These are phyloP conservation scores for Pholiota conissans DNA, from an alignment of 768 basidiomycete genomes.

Conservation along the genomic window DNA sequence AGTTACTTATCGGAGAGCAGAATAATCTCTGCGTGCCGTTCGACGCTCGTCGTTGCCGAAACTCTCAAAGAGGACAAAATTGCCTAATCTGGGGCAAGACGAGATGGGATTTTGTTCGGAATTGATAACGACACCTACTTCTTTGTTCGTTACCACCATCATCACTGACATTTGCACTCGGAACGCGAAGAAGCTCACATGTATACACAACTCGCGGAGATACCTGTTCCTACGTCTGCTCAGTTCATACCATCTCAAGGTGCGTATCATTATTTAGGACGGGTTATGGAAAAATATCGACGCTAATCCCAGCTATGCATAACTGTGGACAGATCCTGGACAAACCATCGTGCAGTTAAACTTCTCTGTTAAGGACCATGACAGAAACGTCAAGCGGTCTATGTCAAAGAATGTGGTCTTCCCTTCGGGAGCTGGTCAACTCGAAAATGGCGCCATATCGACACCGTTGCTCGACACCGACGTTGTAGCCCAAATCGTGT, in stretches of 20 bases:
- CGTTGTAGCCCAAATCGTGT: constrained; percentile 39
- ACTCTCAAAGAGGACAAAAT: no score
- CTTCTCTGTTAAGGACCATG: constrained; percentile 51
- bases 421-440: constrained; percentile 25
- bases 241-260: constrained; percentile 19
- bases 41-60: no score
- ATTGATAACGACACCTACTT: no score
- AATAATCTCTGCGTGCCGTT: no score
- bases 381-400: constrained; percentile 46
- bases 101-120: no score
- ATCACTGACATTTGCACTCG: background rate
- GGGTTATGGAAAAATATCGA: background rate
- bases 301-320: background rate
- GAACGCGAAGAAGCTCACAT: background rate
- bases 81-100: no score
- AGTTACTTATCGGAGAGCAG: no score
- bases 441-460: constrained; percentile 17
- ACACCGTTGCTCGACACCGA: constrained; percentile 38
- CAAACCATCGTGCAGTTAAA: constrained; percentile 35
- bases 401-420: constrained; percentile 30
- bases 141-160: background rate
- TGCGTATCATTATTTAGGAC: background rate
- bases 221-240: constrained; percentile 29
- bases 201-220: constrained; percentile 29
- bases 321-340: background rate